These are phyloP conservation scores for Starmerella apicola DNA, from an alignment of 805 yeast genomes.

Conservation along the genomic window DNA sequence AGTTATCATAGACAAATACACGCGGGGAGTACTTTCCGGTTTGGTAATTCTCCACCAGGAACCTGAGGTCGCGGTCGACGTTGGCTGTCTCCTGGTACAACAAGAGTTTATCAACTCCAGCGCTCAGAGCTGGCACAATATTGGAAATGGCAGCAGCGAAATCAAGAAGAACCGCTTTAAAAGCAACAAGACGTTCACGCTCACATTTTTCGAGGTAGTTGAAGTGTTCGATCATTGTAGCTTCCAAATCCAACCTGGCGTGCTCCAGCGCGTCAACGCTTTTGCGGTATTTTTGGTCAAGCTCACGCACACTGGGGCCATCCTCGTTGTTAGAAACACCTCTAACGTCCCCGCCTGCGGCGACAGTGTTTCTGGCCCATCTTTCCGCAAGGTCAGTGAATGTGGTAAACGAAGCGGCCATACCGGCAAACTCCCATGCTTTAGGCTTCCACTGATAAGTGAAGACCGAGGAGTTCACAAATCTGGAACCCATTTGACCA, in stretches of 20 bases:
- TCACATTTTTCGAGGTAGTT: conserved; percentile 75
- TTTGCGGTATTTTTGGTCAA: conserved; percentile 45
- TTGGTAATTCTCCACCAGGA: conserved; percentile 51
- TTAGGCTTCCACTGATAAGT: conserved; percentile 70
- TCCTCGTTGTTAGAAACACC: conserved; percentile 7
- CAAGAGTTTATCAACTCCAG: conserved; percentile 47
- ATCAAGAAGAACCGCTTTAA: conserved; percentile 64
- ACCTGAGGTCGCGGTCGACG: conserved; percentile 55
- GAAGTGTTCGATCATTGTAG: conserved; percentile 52
- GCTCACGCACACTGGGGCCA: conserved; percentile 35
- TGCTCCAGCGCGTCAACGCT: conserved; percentile 50
- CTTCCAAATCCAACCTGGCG: conserved; percentile 62
- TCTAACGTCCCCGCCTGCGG: no score
- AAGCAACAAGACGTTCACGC: conserved; percentile 58
- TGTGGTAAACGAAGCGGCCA: conserved; percentile 2
- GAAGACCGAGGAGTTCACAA: conserved; percentile 63
- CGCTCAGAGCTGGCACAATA: conserved; percentile 44
- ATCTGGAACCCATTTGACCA: conserved; percentile 46
- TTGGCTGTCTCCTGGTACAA: conserved; percentile 58
- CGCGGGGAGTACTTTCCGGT: conserved; percentile 68
- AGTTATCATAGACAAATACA: conserved; percentile 64
- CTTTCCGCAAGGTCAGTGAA: conserved; percentile 9
- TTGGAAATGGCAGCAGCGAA: conserved; percentile 55
- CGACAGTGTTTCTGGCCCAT: conserved; percentile 11
- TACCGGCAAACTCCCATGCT: conserved; percentile 45